These are phyloP conservation scores for Darksidea phi DNA, from an alignment of 495 filamentous ascomycete genomes.

Conservation along the genomic window DNA sequence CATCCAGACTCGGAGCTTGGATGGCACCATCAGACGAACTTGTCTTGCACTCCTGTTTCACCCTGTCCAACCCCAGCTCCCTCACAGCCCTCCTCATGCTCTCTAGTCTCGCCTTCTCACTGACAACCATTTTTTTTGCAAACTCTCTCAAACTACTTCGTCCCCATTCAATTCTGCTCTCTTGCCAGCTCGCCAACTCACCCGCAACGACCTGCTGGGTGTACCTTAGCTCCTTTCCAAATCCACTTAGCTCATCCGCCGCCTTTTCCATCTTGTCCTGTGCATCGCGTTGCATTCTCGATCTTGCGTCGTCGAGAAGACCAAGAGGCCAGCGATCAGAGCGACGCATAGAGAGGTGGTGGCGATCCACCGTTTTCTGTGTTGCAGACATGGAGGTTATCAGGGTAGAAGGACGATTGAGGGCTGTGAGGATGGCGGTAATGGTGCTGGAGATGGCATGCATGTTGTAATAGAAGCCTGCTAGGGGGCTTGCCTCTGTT, in stretches of 20 bases:
- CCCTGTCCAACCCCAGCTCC: conserved; percentile 37
- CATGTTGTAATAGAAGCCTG: conserved; percentile 69
- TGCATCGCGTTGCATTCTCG: conserved; percentile 74
- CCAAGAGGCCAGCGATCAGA: conserved; percentile 76
- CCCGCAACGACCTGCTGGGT: conserved; percentile 90
- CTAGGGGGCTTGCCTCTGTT: conserved; percentile 70
- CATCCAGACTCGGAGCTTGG: no score
- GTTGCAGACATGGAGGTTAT: conserved; percentile 64
- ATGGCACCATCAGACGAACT: no score
- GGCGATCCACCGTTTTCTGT: conserved; percentile 70
- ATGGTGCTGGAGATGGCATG: conserved; percentile 75
- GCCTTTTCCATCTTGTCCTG: conserved; percentile 67
- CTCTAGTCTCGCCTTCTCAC: conserved; percentile 76
- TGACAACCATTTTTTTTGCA: conserved; percentile 72
- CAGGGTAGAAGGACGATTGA: conserved; percentile 76
- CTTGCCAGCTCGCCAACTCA: conserved; percentile 92
- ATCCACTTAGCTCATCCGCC: conserved; percentile 60
- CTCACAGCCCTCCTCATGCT: conserved; percentile 75
- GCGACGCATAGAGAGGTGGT: conserved; percentile 67
- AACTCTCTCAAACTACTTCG: conserved; percentile 70
- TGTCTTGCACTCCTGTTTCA: no score
- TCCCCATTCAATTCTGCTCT: conserved; percentile 76
- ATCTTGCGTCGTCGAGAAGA: conserved; percentile 83
- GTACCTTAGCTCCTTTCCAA: conserved; percentile 79
- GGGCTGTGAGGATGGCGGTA: conserved; percentile 72